Conservation (phyloP, 2,329 filamentous ascomycete species). For the Fusarium albidum region DNA sequence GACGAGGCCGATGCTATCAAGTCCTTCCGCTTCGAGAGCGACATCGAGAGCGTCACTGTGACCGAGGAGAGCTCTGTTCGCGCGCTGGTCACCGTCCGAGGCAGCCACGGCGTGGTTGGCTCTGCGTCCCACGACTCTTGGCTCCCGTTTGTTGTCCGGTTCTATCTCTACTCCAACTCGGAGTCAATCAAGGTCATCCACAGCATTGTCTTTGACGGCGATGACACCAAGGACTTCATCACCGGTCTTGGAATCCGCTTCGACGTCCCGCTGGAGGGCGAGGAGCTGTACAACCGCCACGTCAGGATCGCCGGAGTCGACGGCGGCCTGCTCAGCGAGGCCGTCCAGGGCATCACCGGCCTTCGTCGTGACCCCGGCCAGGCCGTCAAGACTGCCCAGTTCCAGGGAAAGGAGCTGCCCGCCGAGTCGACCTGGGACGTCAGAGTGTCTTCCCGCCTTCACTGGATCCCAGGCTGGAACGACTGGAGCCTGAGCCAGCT, state of each 20-base stretch:
- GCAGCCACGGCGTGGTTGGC: conserved; percentile 47
- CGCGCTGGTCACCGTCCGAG: conserved; percentile 56
- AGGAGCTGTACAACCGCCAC: conserved; percentile 66
- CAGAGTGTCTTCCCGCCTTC: conserved; percentile 53
- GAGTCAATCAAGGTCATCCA: conserved; percentile 63
- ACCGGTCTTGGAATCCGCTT: conserved; percentile 63
- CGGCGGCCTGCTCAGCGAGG: conserved; percentile 64
- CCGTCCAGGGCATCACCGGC: conserved; percentile 67
- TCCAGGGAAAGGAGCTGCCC: conserved; percentile 55
- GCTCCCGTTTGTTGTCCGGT: conserved; percentile 60
- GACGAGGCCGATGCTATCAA: conserved; percentile 45
- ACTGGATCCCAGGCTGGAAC: conserved; percentile 67
- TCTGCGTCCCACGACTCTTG: conserved; percentile 49
- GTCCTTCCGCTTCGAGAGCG: conserved; percentile 57
- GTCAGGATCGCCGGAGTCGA: conserved; percentile 63
- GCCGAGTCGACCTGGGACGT: conserved; percentile 56
- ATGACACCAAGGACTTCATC: conserved; percentile 59
- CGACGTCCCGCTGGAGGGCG: conserved; percentile 59
- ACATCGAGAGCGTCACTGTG: conserved; percentile 59
- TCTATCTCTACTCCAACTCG: conserved; percentile 67
- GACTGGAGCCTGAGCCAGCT: conserved; percentile 66
- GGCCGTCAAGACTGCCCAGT: conserved; percentile 58
- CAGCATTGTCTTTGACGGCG: conserved; percentile 63
- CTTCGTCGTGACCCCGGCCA: conserved; percentile 62
- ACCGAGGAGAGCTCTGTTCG: conserved; percentile 46